Base-by-base conservation (phyloP, 192 early-diverging fungal species). In the Linderina pennispora region DNA sequence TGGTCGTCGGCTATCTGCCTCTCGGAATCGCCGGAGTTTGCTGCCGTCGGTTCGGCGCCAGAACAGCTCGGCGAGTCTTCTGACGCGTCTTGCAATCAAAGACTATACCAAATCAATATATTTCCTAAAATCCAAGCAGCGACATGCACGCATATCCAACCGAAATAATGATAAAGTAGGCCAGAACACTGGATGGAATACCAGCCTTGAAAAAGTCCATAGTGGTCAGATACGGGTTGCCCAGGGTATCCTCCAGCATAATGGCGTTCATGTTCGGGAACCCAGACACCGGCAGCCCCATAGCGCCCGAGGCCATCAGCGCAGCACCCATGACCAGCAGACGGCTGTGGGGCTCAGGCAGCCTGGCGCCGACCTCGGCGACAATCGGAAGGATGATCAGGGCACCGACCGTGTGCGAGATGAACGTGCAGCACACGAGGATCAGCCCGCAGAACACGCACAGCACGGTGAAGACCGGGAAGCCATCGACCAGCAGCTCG, bases 231-330 rank as follows among this genome's bases (percentile, higher is more conserved):
- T 90, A 97, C 24, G 85, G 86, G 23, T 79, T 75, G 19, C 94
- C 94, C 46, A 87, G 79, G 1, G 84, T 80, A 42, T 94, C 89
- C 62, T 94, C 91, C 62, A 90, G 79, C 54, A 86, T 84, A 33
- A 97, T 91, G 23, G 94, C 92, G 50, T 94, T 94, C 92, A 97
- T 94, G 48, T 97, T 97, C 1, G 94, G 94, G 74, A 94, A 97
- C 0, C 90, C 90, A 0, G 89, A 92, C 4, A 97, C 90, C 2
- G 94, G 91, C 8, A 97, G 68, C 0, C 86, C 89, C 90, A 92
- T 92, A 8, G 89, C 92, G 19, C 82, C 87, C 3, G 87, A 90
- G 40, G 88, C 90, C 77, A 94, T 83, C 18, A 94, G 67, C 14
- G 89, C 88, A 39, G 82, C 49, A 19, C 78, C 78, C 87, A 94